Evolutionary conservation across 306 rosid genomes (phyloP).

Genomic region (Trifolium pratense): DNA sequence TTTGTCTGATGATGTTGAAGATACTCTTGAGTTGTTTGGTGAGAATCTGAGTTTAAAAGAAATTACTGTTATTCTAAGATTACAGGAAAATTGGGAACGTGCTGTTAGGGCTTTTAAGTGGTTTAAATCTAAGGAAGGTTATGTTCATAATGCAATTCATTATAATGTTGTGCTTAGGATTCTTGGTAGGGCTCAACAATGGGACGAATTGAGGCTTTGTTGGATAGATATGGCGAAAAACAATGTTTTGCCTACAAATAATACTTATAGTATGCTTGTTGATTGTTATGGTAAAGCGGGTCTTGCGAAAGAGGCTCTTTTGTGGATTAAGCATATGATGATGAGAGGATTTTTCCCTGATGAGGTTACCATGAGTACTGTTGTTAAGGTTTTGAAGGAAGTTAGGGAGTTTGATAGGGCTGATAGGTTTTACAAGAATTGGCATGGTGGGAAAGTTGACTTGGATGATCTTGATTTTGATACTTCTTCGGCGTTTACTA

Average conservation of each 20-base stretch:
- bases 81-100: slow-evolving; percentile 69
- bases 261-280: slow-evolving; percentile 81
- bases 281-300: slow-evolving; percentile 89
- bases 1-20: slow-evolving; percentile 47
- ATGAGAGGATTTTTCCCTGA: slow-evolving; percentile 74
- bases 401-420: slow-evolving; percentile 74
- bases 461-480: slow-evolving; percentile 73
- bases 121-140: slow-evolving; percentile 65
- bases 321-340: slow-evolving; percentile 91
- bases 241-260: slow-evolving; percentile 63
- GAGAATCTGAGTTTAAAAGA: slow-evolving; percentile 59
- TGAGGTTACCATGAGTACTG: slow-evolving; percentile 90
- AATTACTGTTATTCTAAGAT: slow-evolving; percentile 72
- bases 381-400: slow-evolving; percentile 80
- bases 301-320: slow-evolving; percentile 75
- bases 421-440: slow-evolving; percentile 72
- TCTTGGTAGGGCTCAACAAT: slow-evolving; percentile 76
- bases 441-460: slow-evolving; percentile 74
- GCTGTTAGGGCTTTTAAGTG: slow-evolving; percentile 66
- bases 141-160: slow-evolving; percentile 81
- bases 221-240: slow-evolving; percentile 85
- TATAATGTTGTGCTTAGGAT: slow-evolving; percentile 81
- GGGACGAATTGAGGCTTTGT: slow-evolving; percentile 79
- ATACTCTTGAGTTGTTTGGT: slow-evolving; percentile 53
- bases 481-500: slow-evolving; percentile 46